phyloP scores from a whole-genome alignment of 2,329 filamentous ascomycete genomes.

The Beauveria sp. region DNA sequence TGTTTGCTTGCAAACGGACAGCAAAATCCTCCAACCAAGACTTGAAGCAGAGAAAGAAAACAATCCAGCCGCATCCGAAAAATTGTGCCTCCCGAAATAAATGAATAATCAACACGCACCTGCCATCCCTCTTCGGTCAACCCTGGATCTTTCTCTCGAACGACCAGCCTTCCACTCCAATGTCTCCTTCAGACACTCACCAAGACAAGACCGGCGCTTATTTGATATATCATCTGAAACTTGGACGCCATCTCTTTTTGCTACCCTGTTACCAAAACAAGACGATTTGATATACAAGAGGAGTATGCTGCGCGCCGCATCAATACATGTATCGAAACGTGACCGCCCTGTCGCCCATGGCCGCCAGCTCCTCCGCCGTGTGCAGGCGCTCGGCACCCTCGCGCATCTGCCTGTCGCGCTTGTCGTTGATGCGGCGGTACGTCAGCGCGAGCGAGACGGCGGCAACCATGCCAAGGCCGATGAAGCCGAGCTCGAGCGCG shows the following conservation, averaged over 20 bases:
- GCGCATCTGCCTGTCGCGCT: slow-evolving; percentile 14
- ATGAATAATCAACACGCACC: no score
- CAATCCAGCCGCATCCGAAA: no score
- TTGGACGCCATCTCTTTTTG: no score
- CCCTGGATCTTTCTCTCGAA: no score
- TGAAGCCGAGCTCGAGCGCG: slow-evolving; percentile 36
- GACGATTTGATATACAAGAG: not conserved
- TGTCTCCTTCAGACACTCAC: no score
- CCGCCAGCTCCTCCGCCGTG: slow-evolving; percentile 19
- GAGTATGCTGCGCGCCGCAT: not conserved
- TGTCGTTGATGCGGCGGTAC: slow-evolving; percentile 16
- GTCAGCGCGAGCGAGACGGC: slow-evolving; percentile 11
- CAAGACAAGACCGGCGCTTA: no score
- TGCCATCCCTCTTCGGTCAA: no score
- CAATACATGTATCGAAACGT: slow-evolving; percentile 13
- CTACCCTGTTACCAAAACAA: not conserved
- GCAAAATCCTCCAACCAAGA: not conserved
- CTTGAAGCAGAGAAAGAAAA: not conserved
- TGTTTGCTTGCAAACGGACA: not conserved
- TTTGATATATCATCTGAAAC: no score
- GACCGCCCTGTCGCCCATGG: slow-evolving; percentile 21
- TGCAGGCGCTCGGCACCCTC: slow-evolving; percentile 16
- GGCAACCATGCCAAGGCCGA: slow-evolving; percentile 18
- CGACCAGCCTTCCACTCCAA: no score
- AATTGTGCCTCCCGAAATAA: no score